Evolutionary conservation across 306 rosid species (phyloP), one percentile per base, ranked within the genome.

Genomic region (Phaseolus lunatus): DNA sequence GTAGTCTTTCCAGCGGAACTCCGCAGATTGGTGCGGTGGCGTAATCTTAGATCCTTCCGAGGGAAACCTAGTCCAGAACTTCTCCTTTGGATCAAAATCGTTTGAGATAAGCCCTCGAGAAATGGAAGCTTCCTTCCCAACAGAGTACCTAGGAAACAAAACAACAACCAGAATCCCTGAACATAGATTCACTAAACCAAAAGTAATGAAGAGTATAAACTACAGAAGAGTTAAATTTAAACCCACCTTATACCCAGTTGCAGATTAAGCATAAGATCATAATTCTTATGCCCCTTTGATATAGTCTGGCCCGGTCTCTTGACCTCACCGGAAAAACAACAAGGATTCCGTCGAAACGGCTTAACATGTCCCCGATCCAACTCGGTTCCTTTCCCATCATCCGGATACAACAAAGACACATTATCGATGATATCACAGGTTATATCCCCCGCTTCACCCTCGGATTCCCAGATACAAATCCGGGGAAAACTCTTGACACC

Each of bases 11-110:
- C 99, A 96, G 5, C 98, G 90, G 33, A 96, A 96, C 70, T 92
- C 99, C 15, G 64, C 67, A 0, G 98, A 96, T 56, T 86, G 98
- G 83, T 96, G 99, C 0, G 99, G 98, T 1, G 99, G 99, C 3
- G 99, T 96, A 73, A 68, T 76, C 86, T 84, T 96, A 4, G 99
- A 92, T 52, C 99, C 99, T 65, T 91, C 96, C 1, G 94, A 56
- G 0, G 99, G 97, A 87, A 96, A 96, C 86, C 94, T 88, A 0
- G 97, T 96, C 99, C 99, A 96, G 82, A 96, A 96, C 82, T 96
- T 96, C 85, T 91, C 96, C 59, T 84, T 92, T 0, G 97, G 96
- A 81, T 92, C 97, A 73, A 96, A 96, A 87, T 92, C 97, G 74
- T 87, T 76, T 3, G 76, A 39, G 81, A 80, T 92, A 24, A 96